Base-by-base conservation (phyloP, 805 yeast genomes). In the Yamadazyma kitorensis region DNA sequence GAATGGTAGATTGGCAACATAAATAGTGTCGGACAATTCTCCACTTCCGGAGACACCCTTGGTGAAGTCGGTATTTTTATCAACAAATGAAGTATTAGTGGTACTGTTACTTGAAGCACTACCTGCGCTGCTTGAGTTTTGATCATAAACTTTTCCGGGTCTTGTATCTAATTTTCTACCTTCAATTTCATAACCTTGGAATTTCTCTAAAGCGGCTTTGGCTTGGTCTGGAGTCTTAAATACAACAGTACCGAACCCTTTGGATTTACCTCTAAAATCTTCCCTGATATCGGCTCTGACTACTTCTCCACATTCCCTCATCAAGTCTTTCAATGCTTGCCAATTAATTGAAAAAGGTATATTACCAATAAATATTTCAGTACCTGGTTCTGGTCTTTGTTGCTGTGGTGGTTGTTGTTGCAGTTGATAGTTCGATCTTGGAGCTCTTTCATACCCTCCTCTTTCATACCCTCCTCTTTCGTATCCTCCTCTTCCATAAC, bases 261-360 rank as follows among this genome's bases (percentile, higher is more conserved):
- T 76, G 5, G 96, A 85, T 48, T 83, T 78, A 17, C 95, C 94
- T 45, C 74, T 68, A 25, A 64, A 68, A 47, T 78, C 83, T 31
- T 66, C 55, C 54, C 76, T 76, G 14, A 89, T 79, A 54, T 87
- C 95, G 2, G 96, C 95, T 35, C 93, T 78, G 15, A 74, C 66
- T n/a, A 89, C 85, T 33, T 68, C 73, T 19, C 96, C 97, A 40
- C 76, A 80, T 29, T 71, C 74, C 47, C 84, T 74, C 73, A 89
- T 86, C 50, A 88, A 63, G 53, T 88, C 96, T 56, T 88, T 86
- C 48, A 89, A 69, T 30, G 82, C 84, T 55, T 82, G 87, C 95
- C 96, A 86, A 44, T 75, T 78, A 26, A 76, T 68, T n/a, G 83
- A 73, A 63, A 72, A 87, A 13, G 98, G 96, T 43, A 89, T 64